These are phyloP conservation scores for Suillus occidentalis DNA, from an alignment of 768 basidiomycete genomes.

Conservation along the genomic window DNA sequence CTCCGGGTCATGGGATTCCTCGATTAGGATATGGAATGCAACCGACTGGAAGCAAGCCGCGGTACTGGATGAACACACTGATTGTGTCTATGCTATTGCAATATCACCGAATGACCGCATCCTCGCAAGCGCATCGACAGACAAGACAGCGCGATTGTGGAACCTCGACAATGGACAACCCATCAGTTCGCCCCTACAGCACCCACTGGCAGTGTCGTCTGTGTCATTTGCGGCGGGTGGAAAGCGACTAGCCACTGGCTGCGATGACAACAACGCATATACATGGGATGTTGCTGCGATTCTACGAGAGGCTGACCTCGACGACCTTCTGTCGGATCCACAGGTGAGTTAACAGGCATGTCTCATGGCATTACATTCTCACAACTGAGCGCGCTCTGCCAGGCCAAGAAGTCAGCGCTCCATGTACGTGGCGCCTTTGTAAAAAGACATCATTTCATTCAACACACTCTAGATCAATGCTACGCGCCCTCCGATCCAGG, in stretches of 20 bases:
- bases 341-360: too few species aligned
- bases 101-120: not conserved
- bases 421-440: too few species aligned
- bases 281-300: not conserved
- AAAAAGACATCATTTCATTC: too few species aligned
- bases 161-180: not conserved
- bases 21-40: not conserved
- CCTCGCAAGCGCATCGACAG: not conserved
- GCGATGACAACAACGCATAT: conserved; percentile 29
- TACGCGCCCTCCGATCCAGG: too few species aligned
- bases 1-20: not conserved
- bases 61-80: not conserved
- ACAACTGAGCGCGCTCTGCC: too few species aligned
- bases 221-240: conserved; percentile 95
- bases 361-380: too few species aligned
- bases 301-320: too few species aligned
- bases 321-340: too few species aligned
- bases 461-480: too few species aligned
- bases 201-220: conserved; percentile 45
- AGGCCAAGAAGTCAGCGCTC: too few species aligned
- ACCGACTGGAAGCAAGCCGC: not conserved
- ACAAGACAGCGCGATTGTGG: not conserved
- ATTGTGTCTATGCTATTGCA: not conserved
- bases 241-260: conserved; percentile 86
- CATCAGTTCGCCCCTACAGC: not conserved